Conservation (phyloP, 2,329 filamentous ascomycete species). For the Fusarium chuoi region DNA sequence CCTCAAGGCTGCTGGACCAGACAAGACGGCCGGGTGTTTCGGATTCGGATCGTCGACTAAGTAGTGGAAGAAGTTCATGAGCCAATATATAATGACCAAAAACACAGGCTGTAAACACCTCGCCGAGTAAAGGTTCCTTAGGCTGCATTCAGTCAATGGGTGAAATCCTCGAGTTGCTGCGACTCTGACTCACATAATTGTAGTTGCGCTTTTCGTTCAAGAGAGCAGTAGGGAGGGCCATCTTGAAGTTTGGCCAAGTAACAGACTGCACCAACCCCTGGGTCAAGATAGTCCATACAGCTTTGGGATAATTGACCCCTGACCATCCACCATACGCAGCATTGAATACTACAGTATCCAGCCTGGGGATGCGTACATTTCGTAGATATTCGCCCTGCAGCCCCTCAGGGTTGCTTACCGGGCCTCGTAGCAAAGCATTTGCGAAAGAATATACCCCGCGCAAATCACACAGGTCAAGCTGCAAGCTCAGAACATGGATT, state of each 20-base stretch:
- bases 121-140: slow-evolving; percentile 70
- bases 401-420: slow-evolving; percentile 58
- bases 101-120: slow-evolving; percentile 90
- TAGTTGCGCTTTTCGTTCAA: slow-evolving; percentile 53
- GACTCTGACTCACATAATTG: slow-evolving; percentile 46
- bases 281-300: slow-evolving; percentile 65
- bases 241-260: slow-evolving; percentile 84
- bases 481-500: slow-evolving; percentile 67
- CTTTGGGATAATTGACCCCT: slow-evolving; percentile 75
- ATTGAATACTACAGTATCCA: slow-evolving; percentile 86
- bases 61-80: slow-evolving; percentile 80
- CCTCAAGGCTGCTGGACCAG: slow-evolving; percentile 88
- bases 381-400: slow-evolving; percentile 51
- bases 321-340: slow-evolving; percentile 90
- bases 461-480: slow-evolving; percentile 70
- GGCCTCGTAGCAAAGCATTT: slow-evolving; percentile 56
- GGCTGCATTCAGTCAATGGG: slow-evolving; percentile 54
- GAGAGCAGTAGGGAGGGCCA: slow-evolving; percentile 61
- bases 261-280: slow-evolving; percentile 71
- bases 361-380: slow-evolving; percentile 68
- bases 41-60: slow-evolving; percentile 61
- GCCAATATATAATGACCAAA: slow-evolving; percentile 95
- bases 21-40: slow-evolving; percentile 73
- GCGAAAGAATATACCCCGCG: slow-evolving; percentile 61
- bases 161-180: not conserved